phyloP scores from a whole-genome alignment of 1,139 yeast genomes.

The Pichia terricola region DNA sequence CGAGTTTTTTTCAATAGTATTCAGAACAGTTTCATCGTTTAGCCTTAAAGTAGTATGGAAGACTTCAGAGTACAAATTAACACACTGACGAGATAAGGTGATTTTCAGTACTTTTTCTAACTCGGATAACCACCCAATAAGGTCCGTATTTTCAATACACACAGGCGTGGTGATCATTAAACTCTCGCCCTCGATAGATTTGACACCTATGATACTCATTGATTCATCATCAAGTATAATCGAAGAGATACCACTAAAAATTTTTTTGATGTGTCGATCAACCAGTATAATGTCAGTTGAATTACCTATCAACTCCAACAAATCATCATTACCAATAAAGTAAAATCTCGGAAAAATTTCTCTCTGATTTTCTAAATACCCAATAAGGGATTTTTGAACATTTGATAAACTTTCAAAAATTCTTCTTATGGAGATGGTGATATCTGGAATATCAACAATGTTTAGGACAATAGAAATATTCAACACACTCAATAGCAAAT shows the following conservation, averaged over 20 bases:
- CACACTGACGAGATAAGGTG: no score
- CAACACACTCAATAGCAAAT: slow-evolving; percentile 41
- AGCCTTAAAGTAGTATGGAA: no score
- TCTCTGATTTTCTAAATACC: slow-evolving; percentile 74
- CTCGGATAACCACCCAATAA: no score
- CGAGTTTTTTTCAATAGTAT: slow-evolving; percentile 27
- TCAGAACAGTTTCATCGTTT: no score
- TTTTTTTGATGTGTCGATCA: slow-evolving; percentile 56
- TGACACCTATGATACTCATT: slow-evolving; percentile 33
- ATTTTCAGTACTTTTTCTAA: no score
- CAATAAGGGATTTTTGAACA: slow-evolving; percentile 61
- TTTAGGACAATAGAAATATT: slow-evolving; percentile 49
- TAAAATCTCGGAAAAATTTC: slow-evolving; percentile 73
- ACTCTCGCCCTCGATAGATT: slow-evolving; percentile 57
- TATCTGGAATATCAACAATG: slow-evolving; percentile 42
- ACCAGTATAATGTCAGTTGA: slow-evolving; percentile 39
- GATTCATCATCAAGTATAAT: slow-evolving; percentile 30
- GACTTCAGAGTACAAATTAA: no score
- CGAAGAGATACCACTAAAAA: slow-evolving; percentile 59
- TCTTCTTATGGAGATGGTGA: slow-evolving; percentile 40
- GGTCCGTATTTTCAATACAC: no score
- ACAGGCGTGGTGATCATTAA: no score
- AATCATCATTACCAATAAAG: slow-evolving; percentile 85
- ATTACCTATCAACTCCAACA: slow-evolving; percentile 73
- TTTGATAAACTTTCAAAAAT: slow-evolving; percentile 46